phyloP scores from a whole-genome alignment of 1,139 yeast genomes.

The Pichia sp. region DNA sequence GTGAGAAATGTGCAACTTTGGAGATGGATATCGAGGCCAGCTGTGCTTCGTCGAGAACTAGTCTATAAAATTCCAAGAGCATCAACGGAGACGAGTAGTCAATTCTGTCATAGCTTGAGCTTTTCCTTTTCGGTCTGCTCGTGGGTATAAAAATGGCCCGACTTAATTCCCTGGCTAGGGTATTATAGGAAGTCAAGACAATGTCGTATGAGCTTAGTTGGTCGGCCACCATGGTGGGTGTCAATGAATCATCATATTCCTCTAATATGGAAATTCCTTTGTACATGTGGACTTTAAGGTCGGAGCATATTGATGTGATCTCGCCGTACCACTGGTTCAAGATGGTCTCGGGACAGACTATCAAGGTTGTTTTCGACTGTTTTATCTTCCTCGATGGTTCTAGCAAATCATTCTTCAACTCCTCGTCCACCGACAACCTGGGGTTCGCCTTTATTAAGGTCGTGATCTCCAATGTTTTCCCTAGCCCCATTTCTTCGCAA shows the following conservation, averaged over 20 bases:
- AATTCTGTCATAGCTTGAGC: conserved; percentile 31
- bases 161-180: conserved; percentile 69
- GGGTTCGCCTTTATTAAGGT: conserved; percentile 60
- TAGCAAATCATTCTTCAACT: conserved; percentile 37
- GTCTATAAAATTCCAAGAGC: conserved; percentile 80
- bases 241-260: conserved; percentile 20
- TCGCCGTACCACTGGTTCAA: conserved; percentile 82
- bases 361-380: conserved; percentile 65
- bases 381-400: conserved; percentile 44
- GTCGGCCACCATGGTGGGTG: conserved; percentile 41
- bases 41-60: conserved; percentile 89
- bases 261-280: conserved; percentile 48
- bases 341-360: conserved; percentile 82
- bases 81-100: conserved; percentile 81
- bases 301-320: conserved; percentile 53
- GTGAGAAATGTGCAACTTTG: conserved; percentile 74
- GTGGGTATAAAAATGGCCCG: conserved; percentile 69
- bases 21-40: conserved; percentile 76
- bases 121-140: conserved; percentile 48
- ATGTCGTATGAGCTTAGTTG: conserved; percentile 48
- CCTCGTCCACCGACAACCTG: conserved; percentile 27
- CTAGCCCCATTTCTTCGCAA: conserved; percentile 96
- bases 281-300: conserved; percentile 56
- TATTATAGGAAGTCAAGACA: conserved; percentile 74
- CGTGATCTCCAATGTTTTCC: conserved; percentile 84